A percentile compares a stretch with the other conserved stretches of the same genome.
These are phyloP conservation scores for Trichoderma aggressivum DNA, from an alignment of 2,329 filamentous ascomycete genomes.

Conservation along the genomic window DNA sequence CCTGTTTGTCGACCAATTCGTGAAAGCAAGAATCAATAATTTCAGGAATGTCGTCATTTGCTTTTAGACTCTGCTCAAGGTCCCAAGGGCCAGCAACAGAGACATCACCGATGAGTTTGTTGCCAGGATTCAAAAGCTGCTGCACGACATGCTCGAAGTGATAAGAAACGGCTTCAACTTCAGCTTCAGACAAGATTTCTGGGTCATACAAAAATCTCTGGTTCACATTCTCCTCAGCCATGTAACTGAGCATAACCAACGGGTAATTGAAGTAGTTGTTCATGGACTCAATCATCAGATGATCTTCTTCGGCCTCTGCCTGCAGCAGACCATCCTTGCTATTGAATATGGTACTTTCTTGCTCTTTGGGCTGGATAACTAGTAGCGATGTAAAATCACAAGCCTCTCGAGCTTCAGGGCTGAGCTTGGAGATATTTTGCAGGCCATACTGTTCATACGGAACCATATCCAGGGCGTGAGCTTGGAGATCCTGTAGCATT, in stretches of 20 bases:
- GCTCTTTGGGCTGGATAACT: conserved; percentile 14
- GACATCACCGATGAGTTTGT: neutral
- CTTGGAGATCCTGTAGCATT: conserved; percentile 21
- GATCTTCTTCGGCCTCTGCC: neutral
- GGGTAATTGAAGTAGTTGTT: conserved; percentile 22
- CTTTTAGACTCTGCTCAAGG: conserved; percentile 2
- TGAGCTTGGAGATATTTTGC: conserved; percentile 23
- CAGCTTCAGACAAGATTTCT: neutral
- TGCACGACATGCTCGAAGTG: conserved; percentile 21
- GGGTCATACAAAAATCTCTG: conserved; percentile 17
- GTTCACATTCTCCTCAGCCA: conserved; percentile 4
- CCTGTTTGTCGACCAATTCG: conserved; percentile 11
- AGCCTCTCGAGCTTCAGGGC: conserved; percentile 13
- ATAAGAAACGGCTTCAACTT: conserved; percentile 16
- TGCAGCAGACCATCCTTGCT: neutral
- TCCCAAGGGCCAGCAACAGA: conserved; percentile 11
- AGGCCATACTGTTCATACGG: conserved; percentile 27
- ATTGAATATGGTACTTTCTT: neutral
- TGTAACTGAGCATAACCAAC: conserved; percentile 17
- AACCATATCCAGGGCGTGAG: conserved; percentile 23
- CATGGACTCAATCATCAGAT: conserved; percentile 1
- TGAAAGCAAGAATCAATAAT: conserved; percentile 18
- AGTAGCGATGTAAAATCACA: conserved; percentile 8
- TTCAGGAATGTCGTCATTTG: neutral
- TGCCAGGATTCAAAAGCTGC: conserved; percentile 15